Base-by-base conservation (phyloP, 768 basidiomycete genomes). In the Polyporus arcularius region DNA sequence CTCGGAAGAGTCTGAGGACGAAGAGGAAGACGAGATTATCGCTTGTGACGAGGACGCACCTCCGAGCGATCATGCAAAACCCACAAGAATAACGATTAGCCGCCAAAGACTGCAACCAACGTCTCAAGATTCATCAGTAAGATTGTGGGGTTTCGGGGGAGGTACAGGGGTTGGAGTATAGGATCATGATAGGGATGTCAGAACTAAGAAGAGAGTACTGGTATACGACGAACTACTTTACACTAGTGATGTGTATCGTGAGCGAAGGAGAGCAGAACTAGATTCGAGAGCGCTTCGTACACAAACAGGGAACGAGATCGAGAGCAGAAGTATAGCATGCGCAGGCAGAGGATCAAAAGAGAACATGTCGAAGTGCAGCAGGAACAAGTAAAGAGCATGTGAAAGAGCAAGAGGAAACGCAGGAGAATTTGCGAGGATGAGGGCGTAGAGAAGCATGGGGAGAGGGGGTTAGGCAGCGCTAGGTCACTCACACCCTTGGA, bases 71-170 rank as follows among this genome's bases (percentile, higher is more conserved):
- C 16, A 18, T 21, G 32, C 38, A 46, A 40, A 49, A 38, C 46
- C 61, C 38, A 59, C 40, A 15, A 55, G 60, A 26, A 15, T 35
- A 6, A 35, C 35, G 11, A 35, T 35, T 35, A 35, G 40, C 46
- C 60, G 62, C 52, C 39, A 21, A 30, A 49, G 60, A 12, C 53
- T 42, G 15, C 60, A 64, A 30, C 66, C 66, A 7, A 38, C 50
- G 38, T 51, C 66, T 8, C 26, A 46, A 14, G 66, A 67, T 46
- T 51, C 63, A 4, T 64, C 66, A 1, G 49, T 55, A 21, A 67
- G 58, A 39, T n/a, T 62, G 9, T 67, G 66, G 66, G 31, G 48
- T 18, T 67, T 64, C 52, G 42, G 47, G 39, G 46, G 21, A 28
- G 21, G 8, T 8, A 21, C 15, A 18, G 47, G 39, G 28, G 35